Evolutionary conservation across 768 basidiomycete genomes (phyloP).

Genomic region (Favolaschia claudopus): DNA sequence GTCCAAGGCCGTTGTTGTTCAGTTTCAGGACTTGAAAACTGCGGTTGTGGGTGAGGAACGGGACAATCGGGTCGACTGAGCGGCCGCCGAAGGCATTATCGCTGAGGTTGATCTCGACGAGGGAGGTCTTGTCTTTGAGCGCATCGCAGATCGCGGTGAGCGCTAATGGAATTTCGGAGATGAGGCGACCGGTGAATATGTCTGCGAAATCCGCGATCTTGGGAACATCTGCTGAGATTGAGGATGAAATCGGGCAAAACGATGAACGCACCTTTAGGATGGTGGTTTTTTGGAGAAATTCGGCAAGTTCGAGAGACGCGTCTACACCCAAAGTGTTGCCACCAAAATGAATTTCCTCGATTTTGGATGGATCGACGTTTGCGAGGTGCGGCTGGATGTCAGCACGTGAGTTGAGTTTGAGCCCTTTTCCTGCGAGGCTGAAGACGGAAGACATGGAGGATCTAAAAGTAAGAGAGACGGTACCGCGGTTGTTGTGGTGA

Average conservation of each 20-base stretch:
- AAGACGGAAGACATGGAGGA: conserved; percentile 43
- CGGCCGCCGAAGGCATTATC: conserved; percentile 98
- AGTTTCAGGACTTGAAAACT: conserved; percentile 85
- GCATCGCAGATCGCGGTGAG: conserved; percentile 89
- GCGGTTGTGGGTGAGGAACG: conserved; percentile 85
- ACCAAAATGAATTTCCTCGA: conserved; percentile 92
- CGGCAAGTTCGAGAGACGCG: conserved; percentile 85
- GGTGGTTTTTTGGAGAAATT: conserved; percentile 73
- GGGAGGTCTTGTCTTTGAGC: conserved; percentile 78
- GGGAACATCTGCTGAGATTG: conserved; percentile 4
- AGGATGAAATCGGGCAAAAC: background rate
- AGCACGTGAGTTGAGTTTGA: conserved; percentile 80
- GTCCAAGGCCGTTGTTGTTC: conserved; percentile 97
- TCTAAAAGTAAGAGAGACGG: background rate
- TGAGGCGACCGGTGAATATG: conserved; percentile 97
- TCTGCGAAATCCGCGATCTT: conserved; percentile 96
- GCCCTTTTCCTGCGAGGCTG: conserved; percentile 65
- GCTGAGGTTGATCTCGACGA: conserved; percentile 88
- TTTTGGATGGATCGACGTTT: conserved; percentile 64
- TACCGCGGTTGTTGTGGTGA: background rate
- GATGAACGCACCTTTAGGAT: conserved; percentile 67
- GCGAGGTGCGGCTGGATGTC: conserved; percentile 80
- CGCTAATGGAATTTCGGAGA: conserved; percentile 92
- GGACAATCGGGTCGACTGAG: conserved; percentile 92
- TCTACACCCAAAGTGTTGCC: conserved; percentile 95